A percentile compares a stretch with the other conserved stretches of the same genome.
Evolutionary conservation across 345 rosid genomes (phyloP).

Genomic region (Heritiera fomes): DNA sequence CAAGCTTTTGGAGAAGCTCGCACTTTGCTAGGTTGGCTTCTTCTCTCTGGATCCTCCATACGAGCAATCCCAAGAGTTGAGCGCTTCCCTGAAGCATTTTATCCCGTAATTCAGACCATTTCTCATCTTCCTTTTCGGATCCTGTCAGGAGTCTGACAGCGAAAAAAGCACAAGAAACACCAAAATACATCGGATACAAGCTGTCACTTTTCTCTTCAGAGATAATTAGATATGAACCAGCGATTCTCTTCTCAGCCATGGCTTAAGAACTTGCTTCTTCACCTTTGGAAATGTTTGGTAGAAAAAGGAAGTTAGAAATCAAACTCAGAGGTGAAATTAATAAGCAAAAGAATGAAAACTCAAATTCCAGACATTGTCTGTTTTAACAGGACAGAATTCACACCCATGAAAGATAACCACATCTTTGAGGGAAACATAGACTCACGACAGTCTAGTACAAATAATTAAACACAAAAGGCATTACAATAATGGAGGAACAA

Average conservation of each 20-base stretch:
- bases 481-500: constrained; percentile 34
- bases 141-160: constrained; percentile 48
- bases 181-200: constrained; percentile 61
- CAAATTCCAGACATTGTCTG: neutral
- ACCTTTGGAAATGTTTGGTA: constrained; percentile 31
- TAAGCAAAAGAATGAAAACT: neutral
- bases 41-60: constrained; percentile 65
- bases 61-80: constrained; percentile 65
- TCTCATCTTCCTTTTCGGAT: constrained; percentile 44
- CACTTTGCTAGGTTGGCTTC: constrained; percentile 26
- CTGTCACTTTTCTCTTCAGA: constrained; percentile 37
- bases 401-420: neutral
- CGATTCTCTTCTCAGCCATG: constrained; percentile 45
- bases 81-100: constrained; percentile 65
- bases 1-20: constrained; percentile 50
- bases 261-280: constrained; percentile 23
- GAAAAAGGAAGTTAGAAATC: constrained; percentile 15
- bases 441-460: neutral
- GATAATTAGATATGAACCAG: constrained; percentile 32
- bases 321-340: neutral
- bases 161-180: constrained; percentile 66
- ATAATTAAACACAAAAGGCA: constrained; percentile 26
- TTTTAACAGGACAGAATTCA: neutral
- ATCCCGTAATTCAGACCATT: constrained; percentile 50
- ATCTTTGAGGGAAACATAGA: neutral